Conservation (phyloP, 345 rosid genomes). For the Eucalyptus pauciflora region DNA sequence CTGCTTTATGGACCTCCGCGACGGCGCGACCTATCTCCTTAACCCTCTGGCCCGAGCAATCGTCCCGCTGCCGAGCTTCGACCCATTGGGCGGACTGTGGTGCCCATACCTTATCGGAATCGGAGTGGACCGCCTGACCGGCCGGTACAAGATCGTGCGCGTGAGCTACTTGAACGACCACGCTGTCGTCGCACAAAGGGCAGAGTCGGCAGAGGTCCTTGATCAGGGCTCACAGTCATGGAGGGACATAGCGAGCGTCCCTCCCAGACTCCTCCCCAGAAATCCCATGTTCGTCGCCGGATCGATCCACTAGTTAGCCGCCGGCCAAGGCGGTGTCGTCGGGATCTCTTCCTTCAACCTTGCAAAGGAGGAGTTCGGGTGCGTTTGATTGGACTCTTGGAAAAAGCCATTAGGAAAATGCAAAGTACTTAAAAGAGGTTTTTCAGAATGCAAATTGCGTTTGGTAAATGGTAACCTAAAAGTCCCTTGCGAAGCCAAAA, state of each 20-base stretch:
- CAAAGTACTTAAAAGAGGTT: too few relatives aligned
- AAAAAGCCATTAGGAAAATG: too few relatives aligned
- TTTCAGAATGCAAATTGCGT: too few relatives aligned
- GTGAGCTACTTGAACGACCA: neutral
- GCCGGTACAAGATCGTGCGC: neutral
- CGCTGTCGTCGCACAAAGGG: neutral
- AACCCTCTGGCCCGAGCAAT: neutral
- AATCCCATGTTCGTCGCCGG: too few relatives aligned
- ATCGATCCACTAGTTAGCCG: neutral
- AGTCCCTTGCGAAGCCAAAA: too few relatives aligned
- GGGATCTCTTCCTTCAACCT: neutral
- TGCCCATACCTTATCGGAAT: neutral
- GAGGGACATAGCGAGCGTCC: neutral
- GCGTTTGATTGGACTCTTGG: too few relatives aligned
- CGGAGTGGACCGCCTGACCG: neutral
- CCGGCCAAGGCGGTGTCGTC: too few relatives aligned
- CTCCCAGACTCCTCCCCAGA: neutral
- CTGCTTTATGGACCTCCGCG: neutral
- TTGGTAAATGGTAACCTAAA: too few relatives aligned
- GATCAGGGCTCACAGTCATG: neutral
- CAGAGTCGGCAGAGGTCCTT: neutral
- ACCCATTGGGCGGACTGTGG: neutral
- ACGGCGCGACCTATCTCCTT: neutral
- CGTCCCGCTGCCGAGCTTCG: neutral
- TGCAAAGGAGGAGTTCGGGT: neutral